Evolutionary conservation across 2,329 filamentous ascomycete species (phyloP).

Genomic region (Cladosporium cucumerinum): DNA sequence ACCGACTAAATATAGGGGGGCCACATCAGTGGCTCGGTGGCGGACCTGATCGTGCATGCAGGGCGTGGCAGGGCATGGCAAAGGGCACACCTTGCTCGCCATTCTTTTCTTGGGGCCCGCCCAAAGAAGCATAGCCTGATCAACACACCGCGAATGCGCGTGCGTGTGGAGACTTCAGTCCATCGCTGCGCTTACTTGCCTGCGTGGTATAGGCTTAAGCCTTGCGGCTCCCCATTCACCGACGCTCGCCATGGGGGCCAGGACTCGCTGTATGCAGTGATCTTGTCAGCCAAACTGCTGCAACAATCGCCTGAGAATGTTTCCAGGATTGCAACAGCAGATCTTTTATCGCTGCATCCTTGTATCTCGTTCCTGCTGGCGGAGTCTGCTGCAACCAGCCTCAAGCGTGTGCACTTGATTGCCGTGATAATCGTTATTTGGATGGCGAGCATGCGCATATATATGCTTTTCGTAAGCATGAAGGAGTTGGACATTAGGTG

Average conservation of each 20-base stretch:
- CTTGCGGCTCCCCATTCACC: conserved; percentile 12
- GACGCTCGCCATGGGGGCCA: not conserved
- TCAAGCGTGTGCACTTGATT: not conserved
- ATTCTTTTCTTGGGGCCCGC: not conserved
- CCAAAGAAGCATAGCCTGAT: conserved; percentile 9
- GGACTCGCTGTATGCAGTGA: not conserved
- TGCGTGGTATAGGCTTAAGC: not conserved
- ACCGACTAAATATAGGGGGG: conserved; percentile 1
- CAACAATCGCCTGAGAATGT: not conserved
- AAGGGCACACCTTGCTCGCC: not conserved
- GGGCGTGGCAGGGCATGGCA: conserved; percentile 1
- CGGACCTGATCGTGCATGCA: not conserved
- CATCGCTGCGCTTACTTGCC: conserved; percentile 5
- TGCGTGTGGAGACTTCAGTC: not conserved
- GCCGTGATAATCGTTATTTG: not conserved
- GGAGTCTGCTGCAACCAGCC: not conserved
- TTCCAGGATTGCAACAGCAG: not conserved
- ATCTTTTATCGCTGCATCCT: not conserved
- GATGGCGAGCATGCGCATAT: not conserved
- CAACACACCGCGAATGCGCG: not conserved
- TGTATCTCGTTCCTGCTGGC: not conserved
- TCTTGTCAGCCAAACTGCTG: not conserved
- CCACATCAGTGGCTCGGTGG: not conserved
- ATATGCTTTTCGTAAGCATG: conserved; percentile 1
- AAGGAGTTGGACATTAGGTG: not conserved